phyloP scores from a whole-genome alignment of 768 basidiomycete species.

The Gloeopeniophorella convolvens region DNA sequence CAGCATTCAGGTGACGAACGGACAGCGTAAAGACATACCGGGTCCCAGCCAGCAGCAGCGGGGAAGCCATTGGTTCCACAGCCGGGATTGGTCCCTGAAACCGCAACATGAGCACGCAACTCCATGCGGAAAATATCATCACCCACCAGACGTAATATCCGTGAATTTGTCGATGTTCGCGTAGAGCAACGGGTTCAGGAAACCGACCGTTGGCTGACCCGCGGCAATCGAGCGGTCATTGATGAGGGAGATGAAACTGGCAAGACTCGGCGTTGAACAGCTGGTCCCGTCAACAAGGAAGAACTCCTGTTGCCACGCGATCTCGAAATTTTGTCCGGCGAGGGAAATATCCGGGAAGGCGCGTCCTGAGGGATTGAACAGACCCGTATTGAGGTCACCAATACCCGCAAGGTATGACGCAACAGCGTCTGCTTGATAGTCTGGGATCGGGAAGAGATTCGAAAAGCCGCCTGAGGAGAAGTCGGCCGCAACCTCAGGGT shows the following conservation, averaged over 20 bases:
- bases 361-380: conserved; percentile 2
- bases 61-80: conserved; percentile 31
- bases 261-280: conserved; percentile 17
- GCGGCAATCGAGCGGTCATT: conserved; percentile 20
- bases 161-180: background rate
- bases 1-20: too few relatives aligned
- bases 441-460: conserved; percentile 15
- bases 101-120: too few relatives aligned
- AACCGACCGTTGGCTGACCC: conserved; percentile 9
- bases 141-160: too few relatives aligned
- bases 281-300: background rate
- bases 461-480: conserved; percentile 22
- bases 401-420: conserved; percentile 4
- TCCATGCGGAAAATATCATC: too few relatives aligned
- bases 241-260: conserved; percentile 19
- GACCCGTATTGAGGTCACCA: conserved; percentile 5
- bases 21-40: too few relatives aligned
- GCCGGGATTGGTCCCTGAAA: conserved; percentile 23
- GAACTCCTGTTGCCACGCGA: conserved; percentile 1
- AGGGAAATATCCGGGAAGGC: conserved; percentile 20
- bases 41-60: conserved; percentile 28
- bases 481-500: conserved; percentile 12
- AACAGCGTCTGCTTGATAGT: conserved; percentile 13
- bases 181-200: background rate
- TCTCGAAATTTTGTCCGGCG: conserved; percentile 4